These are phyloP conservation scores for Argentina anserina DNA, from an alignment of 306 rosid genomes.

Conservation along the genomic window DNA sequence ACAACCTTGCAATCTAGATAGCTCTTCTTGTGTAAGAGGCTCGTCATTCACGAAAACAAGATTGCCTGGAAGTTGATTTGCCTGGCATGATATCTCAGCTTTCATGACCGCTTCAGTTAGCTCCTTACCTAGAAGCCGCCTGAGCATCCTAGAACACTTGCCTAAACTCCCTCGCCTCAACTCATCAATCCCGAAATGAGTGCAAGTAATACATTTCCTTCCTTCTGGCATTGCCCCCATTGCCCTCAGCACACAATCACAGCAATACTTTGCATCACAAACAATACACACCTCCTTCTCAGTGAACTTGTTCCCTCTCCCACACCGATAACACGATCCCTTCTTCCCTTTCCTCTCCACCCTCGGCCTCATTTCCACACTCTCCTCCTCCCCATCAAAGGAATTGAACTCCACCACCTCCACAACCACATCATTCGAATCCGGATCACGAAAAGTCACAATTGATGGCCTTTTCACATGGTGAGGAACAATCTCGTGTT, in stretches of 20 bases:
- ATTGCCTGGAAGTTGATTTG: slow-evolving; percentile 53
- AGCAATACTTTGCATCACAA: slow-evolving; percentile 72
- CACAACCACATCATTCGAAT: slow-evolving; percentile 27
- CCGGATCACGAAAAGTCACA: slow-evolving; percentile 53
- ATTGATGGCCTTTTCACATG: slow-evolving; percentile 49
- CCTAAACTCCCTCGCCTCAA: slow-evolving; percentile 44
- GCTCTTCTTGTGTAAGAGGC: slow-evolving; percentile 45
- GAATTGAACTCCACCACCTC: slow-evolving; percentile 26
- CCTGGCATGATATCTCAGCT: slow-evolving; percentile 42
- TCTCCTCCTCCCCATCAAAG: slow-evolving; percentile 29
- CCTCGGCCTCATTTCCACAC: slow-evolving; percentile 33
- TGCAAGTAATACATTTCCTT: slow-evolving; percentile 69
- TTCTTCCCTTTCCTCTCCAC: slow-evolving; percentile 53
- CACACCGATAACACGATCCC: slow-evolving; percentile 66
- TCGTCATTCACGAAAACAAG: slow-evolving; percentile 46
- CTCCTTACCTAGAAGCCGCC: slow-evolving; percentile 35
- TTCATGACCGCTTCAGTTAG: slow-evolving; percentile 42
- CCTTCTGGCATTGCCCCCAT: slow-evolving; percentile 95
- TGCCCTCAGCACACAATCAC: slow-evolving; percentile 52
- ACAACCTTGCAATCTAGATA: slow-evolving; percentile 38
- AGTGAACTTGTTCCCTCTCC: slow-evolving; percentile 48
- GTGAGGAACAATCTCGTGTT: slow-evolving; percentile 6
- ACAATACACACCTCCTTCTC: slow-evolving; percentile 70
- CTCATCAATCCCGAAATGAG: slow-evolving; percentile 55
- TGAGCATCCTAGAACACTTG: slow-evolving; percentile 52